A percentile compares a stretch with the other conserved stretches of the same genome.
These are phyloP conservation scores for Marasmius tenuissimus DNA, from an alignment of 1,284 basidiomycete species.

Conservation along the genomic window DNA sequence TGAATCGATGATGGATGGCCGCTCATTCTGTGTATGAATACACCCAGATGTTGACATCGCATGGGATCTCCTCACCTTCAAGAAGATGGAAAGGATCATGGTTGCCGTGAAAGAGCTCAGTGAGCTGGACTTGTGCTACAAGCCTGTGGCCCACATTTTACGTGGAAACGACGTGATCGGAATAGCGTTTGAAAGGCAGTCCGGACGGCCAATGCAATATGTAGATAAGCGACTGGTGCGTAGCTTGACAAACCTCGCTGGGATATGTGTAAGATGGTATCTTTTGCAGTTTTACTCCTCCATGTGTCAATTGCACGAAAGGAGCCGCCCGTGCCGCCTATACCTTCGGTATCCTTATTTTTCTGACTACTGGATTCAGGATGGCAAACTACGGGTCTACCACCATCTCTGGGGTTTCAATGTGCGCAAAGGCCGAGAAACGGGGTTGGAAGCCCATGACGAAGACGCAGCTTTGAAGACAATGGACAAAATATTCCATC, in stretches of 20 bases:
- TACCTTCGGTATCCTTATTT: background rate
- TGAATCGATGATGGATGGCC: background rate
- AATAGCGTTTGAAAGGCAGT: conserved; percentile 40
- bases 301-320: background rate
- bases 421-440: background rate
- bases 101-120: conserved; percentile 31
- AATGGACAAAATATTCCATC: too few species aligned
- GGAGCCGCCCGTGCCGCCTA: background rate
- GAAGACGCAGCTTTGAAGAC: background rate
- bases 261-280: background rate
- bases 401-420: background rate
- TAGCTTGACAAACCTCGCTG: background rate
- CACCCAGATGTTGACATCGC: conserved; percentile 16
- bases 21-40: background rate
- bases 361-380: background rate
- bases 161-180: conserved; percentile 38
- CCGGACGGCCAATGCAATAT: conserved; percentile 36
- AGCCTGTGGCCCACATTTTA: conserved; percentile 45
- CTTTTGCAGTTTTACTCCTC: background rate
- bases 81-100: conserved; percentile 33
- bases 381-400: background rate
- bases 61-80: conserved; percentile 28
- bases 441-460: background rate
- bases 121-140: conserved; percentile 40
- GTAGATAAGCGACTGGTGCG: conserved; percentile 34